phyloP scores from a whole-genome alignment of 1,284 basidiomycete species.

The Moesziomyces antarcticus region DNA sequence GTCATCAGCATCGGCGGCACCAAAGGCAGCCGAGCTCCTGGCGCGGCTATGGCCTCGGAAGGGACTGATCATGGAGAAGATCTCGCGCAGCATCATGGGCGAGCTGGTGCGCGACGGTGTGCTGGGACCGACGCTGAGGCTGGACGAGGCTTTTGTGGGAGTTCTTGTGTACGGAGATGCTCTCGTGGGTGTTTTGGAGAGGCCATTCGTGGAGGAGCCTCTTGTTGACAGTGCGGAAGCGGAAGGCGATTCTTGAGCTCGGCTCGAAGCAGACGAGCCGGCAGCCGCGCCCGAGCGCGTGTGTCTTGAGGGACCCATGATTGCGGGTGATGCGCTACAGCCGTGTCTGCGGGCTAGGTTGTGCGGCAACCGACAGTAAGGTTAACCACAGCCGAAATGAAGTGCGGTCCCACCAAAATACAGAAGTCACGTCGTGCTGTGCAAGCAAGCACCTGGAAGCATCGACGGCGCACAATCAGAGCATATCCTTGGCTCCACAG shows the following conservation, averaged over 20 bases:
- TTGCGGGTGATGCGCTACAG: constrained; percentile 1
- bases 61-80: constrained; percentile 50
- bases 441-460: constrained; percentile 3
- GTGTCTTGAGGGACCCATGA: constrained; percentile 43
- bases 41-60: constrained; percentile 37
- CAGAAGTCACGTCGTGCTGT: constrained; percentile 9
- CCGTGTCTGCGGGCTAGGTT: neutral
- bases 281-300: constrained; percentile 13
- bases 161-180: constrained; percentile 39
- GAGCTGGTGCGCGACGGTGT: constrained; percentile 40
- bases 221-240: constrained; percentile 13
- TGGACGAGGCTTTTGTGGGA: constrained; percentile 27
- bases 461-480: constrained; percentile 7
- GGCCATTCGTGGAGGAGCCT: neutral
- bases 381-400: constrained; percentile 22
- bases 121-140: constrained; percentile 21
- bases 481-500: constrained; percentile 10
- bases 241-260: constrained; percentile 12
- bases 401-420: constrained; percentile 3
- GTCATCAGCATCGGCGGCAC: constrained; percentile 18
- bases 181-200: constrained; percentile 29
- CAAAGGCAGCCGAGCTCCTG: constrained; percentile 44
- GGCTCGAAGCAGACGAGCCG: constrained; percentile 14
- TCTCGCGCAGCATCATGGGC: constrained; percentile 46
- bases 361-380: constrained; percentile 11